Evolutionary conservation across 1,139 yeast species (phyloP), one percentile per base, ranked within the genome.

Genomic region (Pneumocystis jirovecii): DNA sequence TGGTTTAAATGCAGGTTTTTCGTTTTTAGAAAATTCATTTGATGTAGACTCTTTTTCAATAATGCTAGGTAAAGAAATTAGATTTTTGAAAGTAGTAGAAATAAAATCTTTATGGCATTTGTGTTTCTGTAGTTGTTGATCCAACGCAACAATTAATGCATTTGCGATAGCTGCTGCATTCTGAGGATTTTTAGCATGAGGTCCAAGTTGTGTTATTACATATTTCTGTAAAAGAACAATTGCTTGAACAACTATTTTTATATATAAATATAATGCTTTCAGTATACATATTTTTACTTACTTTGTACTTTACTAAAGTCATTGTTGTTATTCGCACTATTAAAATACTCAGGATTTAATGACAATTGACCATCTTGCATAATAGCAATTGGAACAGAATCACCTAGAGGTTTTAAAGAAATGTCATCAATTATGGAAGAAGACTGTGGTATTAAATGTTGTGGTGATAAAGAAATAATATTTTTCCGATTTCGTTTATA

Each of bases 401-500:
- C 57, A 12, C n/a, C 5, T 50, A 29, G 5, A 50, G 57, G 6
- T 29, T 29, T 25, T n/a, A 29, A 50, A 50, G 57, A 8, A 12
- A 3, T 31, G 25, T 12, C n/a, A 12, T 10, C 57, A 10, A 12
- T 25, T 10, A 50, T 50, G 12, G 57, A 10, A 50, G 57, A 15
- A 40, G 44, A 40, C 6, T 40, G 19, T 25, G 31, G 3, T 21
- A 29, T 25, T 25, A 4, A 25, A 50, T 50, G n/a, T 25, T 50
- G 57, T 10, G 34, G 21, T n/a, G 57, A 50, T 6, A 31, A 50
- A 50, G 57, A 50, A 25, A 50, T 10, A 19, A 19, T 50, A 17
- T 29, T 8, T 50, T 50, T 25, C 21, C 34, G 85, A 68, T 82
- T 85, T 4, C 82, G 78, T 68, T 79, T 80, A 64, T 80, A 68